These are phyloP conservation scores for Paramecium caudatum DNA, from an alignment of 73 alveolate species.

Conservation along the genomic window DNA sequence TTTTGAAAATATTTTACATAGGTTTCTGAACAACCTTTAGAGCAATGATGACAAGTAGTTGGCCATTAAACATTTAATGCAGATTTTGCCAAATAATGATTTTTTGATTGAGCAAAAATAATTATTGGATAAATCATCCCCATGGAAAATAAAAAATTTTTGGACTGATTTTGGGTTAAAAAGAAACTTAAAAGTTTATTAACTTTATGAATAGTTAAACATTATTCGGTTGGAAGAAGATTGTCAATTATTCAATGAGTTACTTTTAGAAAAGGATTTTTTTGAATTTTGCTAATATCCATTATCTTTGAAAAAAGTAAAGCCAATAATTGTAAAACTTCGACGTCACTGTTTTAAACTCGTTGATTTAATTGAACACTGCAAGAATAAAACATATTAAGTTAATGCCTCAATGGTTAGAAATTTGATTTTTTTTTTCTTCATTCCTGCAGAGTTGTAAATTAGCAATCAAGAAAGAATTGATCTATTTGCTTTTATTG, in stretches of 20 bases:
- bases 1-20: not conserved
- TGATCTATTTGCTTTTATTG: not conserved
- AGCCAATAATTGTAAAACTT: not conserved
- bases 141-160: not conserved
- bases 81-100: not conserved
- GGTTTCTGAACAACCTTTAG: not conserved
- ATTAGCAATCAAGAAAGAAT: not conserved
- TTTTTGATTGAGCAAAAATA: not conserved
- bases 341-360: not conserved
- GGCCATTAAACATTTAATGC: not conserved
- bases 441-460: not conserved
- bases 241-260: not conserved
- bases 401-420: not conserved
- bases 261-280: not conserved
- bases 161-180: not conserved
- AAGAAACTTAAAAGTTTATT: not conserved
- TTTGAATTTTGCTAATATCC: not conserved
- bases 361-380: not conserved
- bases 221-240: not conserved
- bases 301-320: not conserved
- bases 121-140: not conserved
- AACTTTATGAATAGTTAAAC: not conserved
- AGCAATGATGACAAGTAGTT: not conserved
- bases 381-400: not conserved
- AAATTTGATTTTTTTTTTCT: conserved; percentile 5